Evolutionary conservation across 2,329 filamentous ascomycete genomes (phyloP), one percentile per base, ranked within the genome.

Genomic region (Fusarium bactridioides): DNA sequence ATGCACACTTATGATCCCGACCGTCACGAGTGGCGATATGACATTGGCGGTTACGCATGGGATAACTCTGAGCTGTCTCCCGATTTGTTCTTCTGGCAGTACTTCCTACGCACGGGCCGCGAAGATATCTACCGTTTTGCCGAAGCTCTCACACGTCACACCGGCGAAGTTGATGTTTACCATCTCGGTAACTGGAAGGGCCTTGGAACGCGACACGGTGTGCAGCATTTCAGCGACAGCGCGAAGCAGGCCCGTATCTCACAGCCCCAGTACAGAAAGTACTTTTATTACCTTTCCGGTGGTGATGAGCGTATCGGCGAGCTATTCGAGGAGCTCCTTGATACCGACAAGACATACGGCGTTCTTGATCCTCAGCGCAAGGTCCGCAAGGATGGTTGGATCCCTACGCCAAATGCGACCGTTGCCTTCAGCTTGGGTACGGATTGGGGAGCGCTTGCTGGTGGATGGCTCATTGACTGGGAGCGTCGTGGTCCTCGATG

Each of bases 31-130:
- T 91, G 89, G 89, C 84, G 88, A 3, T 91, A 91, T 62, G 89
- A 91, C 50, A 78, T 91, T 23, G 89, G 89, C 7, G 89, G 89
- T 0, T 91, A 88, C 64, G 89, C 88, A 0, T 91, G 89, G 89
- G 89, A 91, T 54, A 91, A 91, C 74, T 89, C 87, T 0, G 89
- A 91, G 76, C 82, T 91, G 0, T 91, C 89, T 0, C 87, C 89
- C 0, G 89, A 91, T 72, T 78, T 91, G 5, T 91, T 87, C 80
- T 86, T 91, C 73, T 91, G 89, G 89, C 85, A 84, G 8, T 87
- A 89, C 64, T 91, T 91, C 79, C 82, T 91, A 4, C 86, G 86
- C 15, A 91, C 88, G 0, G 88, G 88, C 0, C 82, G 86, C 5
- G 83, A 84, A 7, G 88, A 89, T 58, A 85, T 89, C 2, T 91